A percentile compares a stretch with the other conserved stretches of the same genome.
phyloP scores from a whole-genome alignment of 192 early-diverging fungal species.

The Coemansia sp. region DNA sequence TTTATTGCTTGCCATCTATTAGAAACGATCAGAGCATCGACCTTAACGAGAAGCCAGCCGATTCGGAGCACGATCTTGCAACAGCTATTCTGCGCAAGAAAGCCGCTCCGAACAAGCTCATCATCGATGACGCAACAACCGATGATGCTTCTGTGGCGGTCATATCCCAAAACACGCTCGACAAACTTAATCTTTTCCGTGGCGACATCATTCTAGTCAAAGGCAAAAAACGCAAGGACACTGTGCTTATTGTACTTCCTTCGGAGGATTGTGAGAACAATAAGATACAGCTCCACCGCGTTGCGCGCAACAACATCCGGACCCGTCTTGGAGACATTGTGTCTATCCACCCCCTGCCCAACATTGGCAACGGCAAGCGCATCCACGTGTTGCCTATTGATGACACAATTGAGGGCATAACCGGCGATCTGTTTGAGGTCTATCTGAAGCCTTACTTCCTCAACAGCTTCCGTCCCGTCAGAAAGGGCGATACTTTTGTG shows the following conservation, averaged over 20 bases:
- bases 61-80: conserved; percentile 80
- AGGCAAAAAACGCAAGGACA: conserved; percentile 98
- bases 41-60: conserved; percentile 34
- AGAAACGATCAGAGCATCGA: conserved; percentile 47
- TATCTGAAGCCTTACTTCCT: conserved; percentile 98
- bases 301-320: conserved; percentile 93
- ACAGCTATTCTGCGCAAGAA: conserved; percentile 96
- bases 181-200: conserved; percentile 87
- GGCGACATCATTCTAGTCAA: conserved; percentile 96
- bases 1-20: conserved; percentile 3
- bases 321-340: conserved; percentile 96
- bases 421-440: conserved; percentile 96
- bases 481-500: conserved; percentile 92
- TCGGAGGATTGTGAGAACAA: conserved; percentile 90
- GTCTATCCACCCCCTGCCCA: conserved; percentile 82
- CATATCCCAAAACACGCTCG: conserved; percentile 89
- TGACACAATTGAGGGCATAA: conserved; percentile 96
- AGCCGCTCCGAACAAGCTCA: conserved; percentile 95
- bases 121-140: conserved; percentile 95
- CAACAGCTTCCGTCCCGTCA: conserved; percentile 95
- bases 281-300: conserved; percentile 94
- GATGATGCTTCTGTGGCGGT: conserved; percentile 97
- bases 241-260: conserved; percentile 89
- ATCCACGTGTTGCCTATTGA: conserved; percentile 97
- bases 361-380: conserved; percentile 97